These are phyloP conservation scores for Termitomyces sp. DNA, from an alignment of 768 basidiomycete species.

Conservation along the genomic window DNA sequence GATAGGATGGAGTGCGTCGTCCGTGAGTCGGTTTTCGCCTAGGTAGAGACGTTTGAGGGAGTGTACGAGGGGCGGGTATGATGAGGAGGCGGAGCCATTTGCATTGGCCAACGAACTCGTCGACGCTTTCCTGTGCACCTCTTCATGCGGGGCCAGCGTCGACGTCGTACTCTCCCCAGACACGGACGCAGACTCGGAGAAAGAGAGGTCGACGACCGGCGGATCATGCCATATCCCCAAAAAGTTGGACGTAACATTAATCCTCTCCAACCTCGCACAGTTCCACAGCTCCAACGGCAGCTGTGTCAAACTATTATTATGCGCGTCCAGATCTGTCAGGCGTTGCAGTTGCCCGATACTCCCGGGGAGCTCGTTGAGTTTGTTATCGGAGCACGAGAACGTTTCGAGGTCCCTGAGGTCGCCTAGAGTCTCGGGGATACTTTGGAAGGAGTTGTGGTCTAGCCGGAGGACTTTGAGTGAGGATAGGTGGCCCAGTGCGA, in stretches of 20 bases:
- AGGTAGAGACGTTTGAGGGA: constrained; percentile 80
- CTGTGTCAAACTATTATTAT: constrained; percentile 84
- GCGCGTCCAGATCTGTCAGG: constrained; percentile 77
- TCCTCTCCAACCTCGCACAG: constrained; percentile 64
- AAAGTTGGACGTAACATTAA: constrained; percentile 91
- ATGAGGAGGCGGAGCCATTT: constrained; percentile 11
- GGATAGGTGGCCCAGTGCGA: constrained; percentile 67
- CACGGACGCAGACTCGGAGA: neutral
- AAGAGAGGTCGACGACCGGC: constrained; percentile 24
- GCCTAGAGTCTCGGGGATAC: constrained; percentile 82
- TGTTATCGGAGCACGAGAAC: constrained; percentile 91
- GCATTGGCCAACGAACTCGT: constrained; percentile 24
- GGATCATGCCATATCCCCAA: constrained; percentile 73
- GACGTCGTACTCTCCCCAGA: neutral
- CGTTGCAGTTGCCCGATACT: constrained; percentile 75
- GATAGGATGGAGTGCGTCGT: constrained; percentile 74
- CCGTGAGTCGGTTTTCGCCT: constrained; percentile 84
- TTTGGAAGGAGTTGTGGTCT: constrained; percentile 83
- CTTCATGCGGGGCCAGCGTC: constrained; percentile 21
- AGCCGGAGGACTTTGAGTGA: constrained; percentile 72
- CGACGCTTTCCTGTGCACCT: constrained; percentile 31
- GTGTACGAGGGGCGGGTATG: constrained; percentile 40
- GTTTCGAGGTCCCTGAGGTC: constrained; percentile 66
- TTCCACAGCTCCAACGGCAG: constrained; percentile 82
- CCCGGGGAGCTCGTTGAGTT: constrained; percentile 70